These are phyloP conservation scores for Heterobasidion occidentale DNA, from an alignment of 1,284 basidiomycete genomes.

Conservation along the genomic window DNA sequence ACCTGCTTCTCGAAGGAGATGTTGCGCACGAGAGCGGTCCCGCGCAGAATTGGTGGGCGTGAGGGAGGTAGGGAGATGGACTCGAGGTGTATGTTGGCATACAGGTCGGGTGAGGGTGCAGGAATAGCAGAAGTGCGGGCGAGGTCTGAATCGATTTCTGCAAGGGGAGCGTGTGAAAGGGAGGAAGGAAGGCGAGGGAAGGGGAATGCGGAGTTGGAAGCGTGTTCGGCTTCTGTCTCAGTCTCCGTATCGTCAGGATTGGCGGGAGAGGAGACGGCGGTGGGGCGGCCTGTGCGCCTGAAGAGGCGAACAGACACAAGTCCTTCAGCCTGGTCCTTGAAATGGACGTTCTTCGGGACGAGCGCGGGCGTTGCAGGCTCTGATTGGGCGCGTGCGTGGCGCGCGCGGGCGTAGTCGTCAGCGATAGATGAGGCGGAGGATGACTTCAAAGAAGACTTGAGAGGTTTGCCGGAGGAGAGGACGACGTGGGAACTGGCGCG, in stretches of 20 bases:
- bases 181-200: conserved; percentile 21
- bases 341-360: conserved; percentile 86
- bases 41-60: conserved; percentile 34
- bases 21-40: conserved; percentile 69
- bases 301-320: conserved; percentile 84
- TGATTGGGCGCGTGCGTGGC: conserved; percentile 43
- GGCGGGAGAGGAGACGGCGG: conserved; percentile 49
- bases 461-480: conserved; percentile 81
- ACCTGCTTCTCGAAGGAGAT: conserved; percentile 85
- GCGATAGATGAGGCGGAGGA: conserved; percentile 44
- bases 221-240: conserved; percentile 54
- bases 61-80: conserved; percentile 31
- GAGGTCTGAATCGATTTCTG: conserved; percentile 33
- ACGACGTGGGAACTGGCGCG: conserved; percentile 31
- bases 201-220: conserved; percentile 18
- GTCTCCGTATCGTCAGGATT: conserved; percentile 69
- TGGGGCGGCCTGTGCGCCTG: conserved; percentile 74
- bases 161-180: conserved; percentile 13
- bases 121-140: conserved; percentile 36
- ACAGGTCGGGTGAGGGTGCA: conserved; percentile 21
- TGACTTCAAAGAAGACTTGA: conserved; percentile 84
- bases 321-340: conserved; percentile 56
- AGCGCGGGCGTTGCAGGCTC: conserved; percentile 65
- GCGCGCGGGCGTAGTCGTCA: conserved; percentile 22
- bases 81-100: conserved; percentile 44